Evolutionary conservation across 208 protist species (phyloP).

Genomic region (Crithidia sp.): DNA sequence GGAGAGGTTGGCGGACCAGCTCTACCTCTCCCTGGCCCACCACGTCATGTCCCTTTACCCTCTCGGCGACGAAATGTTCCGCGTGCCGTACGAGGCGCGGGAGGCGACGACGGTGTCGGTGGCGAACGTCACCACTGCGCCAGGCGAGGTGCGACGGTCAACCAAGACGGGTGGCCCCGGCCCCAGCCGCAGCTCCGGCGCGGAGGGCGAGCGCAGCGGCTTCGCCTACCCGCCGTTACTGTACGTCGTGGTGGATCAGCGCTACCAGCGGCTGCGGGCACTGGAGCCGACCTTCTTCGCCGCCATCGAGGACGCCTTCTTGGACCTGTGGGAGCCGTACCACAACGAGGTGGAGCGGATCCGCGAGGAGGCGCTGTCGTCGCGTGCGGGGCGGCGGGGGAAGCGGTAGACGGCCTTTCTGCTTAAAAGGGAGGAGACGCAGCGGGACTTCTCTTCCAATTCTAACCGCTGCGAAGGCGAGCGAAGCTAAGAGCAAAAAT

Average conservation of each 20-base stretch:
- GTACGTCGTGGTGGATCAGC: constrained; percentile 75
- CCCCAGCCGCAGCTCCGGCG: constrained; percentile 23
- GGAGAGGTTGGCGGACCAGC: constrained; percentile 62
- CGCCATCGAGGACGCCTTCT: constrained; percentile 69
- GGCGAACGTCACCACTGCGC: background rate
- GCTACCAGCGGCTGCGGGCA: constrained; percentile 66
- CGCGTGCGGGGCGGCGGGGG: constrained; percentile 51
- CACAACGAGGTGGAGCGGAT: constrained; percentile 75
- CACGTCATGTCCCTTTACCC: constrained; percentile 59
- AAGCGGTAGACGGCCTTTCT: constrained; percentile 48
- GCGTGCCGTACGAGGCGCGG: constrained; percentile 72
- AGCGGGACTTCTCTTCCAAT: background rate
- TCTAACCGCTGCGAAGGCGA: too few relatives aligned
- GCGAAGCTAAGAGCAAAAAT: too few relatives aligned
- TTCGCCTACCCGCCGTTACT: constrained; percentile 61
- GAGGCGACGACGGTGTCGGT: constrained; percentile 41
- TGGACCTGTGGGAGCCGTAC: constrained; percentile 86
- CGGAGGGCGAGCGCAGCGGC: constrained; percentile 63
- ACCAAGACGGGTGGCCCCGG: constrained; percentile 11
- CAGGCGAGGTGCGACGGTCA: constrained; percentile 12
- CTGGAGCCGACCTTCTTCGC: constrained; percentile 86
- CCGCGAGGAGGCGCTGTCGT: constrained; percentile 71
- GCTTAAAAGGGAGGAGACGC: background rate
- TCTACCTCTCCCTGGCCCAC: constrained; percentile 79
- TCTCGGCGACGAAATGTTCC: constrained; percentile 77